phyloP scores from a whole-genome alignment of 2,329 filamentous ascomycete genomes.

The Didymella pinodella region DNA sequence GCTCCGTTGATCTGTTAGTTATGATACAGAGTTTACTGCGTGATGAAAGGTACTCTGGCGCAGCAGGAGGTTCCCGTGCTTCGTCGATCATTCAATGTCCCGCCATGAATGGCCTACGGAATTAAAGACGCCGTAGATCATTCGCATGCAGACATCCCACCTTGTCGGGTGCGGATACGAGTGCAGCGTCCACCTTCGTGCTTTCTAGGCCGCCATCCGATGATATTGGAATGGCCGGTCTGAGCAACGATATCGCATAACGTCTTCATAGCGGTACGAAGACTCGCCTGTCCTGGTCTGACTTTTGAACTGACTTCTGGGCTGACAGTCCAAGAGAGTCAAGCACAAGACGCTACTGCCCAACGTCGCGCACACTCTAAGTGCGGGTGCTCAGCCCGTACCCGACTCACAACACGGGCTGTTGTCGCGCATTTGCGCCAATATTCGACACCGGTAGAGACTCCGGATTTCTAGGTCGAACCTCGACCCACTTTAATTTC shows the following conservation, averaged over 20 bases:
- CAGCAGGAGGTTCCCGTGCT: conserved; percentile 1
- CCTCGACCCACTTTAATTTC: conserved; percentile 4
- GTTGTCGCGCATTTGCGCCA: conserved; percentile 1
- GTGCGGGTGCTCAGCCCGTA: conserved; percentile 3
- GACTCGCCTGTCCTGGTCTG: conserved; percentile 1
- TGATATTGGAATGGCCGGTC: background rate
- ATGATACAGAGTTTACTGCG: conserved; percentile 5
- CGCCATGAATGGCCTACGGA: background rate
- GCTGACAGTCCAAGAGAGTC: background rate
- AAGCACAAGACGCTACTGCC: conserved; percentile 3
- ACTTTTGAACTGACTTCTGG: conserved; percentile 8
- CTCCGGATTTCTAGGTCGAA: conserved; percentile 1
- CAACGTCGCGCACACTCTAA: conserved; percentile 8
- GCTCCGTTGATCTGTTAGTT: background rate
- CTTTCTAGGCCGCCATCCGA: background rate
- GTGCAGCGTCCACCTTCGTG: background rate
- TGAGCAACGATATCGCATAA: conserved; percentile 1
- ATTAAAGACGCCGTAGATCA: conserved; percentile 6
- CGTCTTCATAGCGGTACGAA: background rate
- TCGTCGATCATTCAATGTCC: conserved; percentile 3
- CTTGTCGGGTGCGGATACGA: background rate
- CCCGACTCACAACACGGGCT: conserved; percentile 2
- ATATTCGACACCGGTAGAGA: background rate
- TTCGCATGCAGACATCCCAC: background rate
- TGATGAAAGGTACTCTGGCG: background rate